These are phyloP conservation scores for Zalaria obscura DNA, from an alignment of 2,329 filamentous ascomycete genomes.

Conservation along the genomic window DNA sequence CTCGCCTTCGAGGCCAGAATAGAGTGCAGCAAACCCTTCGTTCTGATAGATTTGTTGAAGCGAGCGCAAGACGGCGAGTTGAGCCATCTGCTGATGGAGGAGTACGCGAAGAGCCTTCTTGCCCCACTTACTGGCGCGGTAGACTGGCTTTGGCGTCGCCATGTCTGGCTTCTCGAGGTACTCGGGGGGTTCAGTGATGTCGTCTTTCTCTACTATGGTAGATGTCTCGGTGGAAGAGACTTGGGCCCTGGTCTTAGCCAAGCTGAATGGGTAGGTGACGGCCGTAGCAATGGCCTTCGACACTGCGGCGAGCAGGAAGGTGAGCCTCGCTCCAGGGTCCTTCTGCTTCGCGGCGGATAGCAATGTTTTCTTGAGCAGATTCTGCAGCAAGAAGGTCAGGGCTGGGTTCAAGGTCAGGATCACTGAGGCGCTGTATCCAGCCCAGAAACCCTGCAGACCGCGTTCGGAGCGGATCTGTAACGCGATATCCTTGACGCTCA, in stretches of 20 bases:
- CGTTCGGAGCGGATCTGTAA: conserved; percentile 52
- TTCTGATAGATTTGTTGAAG: conserved; percentile 16
- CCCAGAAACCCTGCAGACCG: conserved; percentile 68
- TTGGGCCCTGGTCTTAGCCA: conserved; percentile 70
- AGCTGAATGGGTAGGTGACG: conserved; percentile 72
- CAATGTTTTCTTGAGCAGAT: conserved; percentile 47
- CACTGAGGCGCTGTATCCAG: conserved; percentile 69
- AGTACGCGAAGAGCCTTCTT: conserved; percentile 8
- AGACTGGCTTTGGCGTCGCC: not conserved
- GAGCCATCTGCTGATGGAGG: conserved; percentile 10
- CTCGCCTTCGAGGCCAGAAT: conserved; percentile 63
- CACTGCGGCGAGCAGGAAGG: conserved; percentile 55
- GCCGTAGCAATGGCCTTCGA: conserved; percentile 67
- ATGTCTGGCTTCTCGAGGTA: conserved; percentile 3
- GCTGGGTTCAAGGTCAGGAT: conserved; percentile 75
- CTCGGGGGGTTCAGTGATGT: not conserved
- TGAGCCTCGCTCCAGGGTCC: conserved; percentile 38
- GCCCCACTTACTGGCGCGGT: conserved; percentile 3
- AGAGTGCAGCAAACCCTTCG: conserved; percentile 57
- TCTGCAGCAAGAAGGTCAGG: conserved; percentile 73
- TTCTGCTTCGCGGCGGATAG: conserved; percentile 39
- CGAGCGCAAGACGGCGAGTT: conserved; percentile 15
- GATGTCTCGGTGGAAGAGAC: conserved; percentile 29
- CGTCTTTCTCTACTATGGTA: conserved; percentile 8
- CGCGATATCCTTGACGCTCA: conserved; percentile 42